Evolutionary conservation across 495 filamentous ascomycete genomes (phyloP).

Genomic region (Neurospora sp.): DNA sequence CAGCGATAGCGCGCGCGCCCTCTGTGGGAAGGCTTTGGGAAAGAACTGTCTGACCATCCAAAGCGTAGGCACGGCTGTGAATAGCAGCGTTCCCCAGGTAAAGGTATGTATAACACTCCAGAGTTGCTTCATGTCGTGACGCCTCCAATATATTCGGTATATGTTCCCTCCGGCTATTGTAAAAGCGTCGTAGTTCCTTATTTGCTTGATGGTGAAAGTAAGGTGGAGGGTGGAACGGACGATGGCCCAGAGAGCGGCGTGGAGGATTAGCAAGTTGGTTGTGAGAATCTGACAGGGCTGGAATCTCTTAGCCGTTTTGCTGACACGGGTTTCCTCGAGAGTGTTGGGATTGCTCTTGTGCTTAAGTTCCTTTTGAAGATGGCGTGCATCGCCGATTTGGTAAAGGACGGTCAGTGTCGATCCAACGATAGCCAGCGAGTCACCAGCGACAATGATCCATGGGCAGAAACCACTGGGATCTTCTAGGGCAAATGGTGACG

Average conservation of each 20-base stretch:
- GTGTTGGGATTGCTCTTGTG: background rate
- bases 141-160: too few species aligned
- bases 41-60: background rate
- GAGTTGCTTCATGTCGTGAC: accelerated
- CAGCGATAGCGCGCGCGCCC: background rate
- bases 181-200: too few species aligned
- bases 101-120: background rate
- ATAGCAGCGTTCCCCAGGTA: background rate
- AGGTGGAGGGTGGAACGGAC: background rate
- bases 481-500: background rate
- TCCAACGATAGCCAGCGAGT: background rate
- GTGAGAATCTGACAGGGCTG: background rate
- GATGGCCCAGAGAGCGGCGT: background rate
- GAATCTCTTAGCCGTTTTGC: background rate
- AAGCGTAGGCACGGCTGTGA: background rate
- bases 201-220: background rate
- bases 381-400: background rate
- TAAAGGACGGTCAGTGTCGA: background rate
- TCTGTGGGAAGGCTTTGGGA: background rate
- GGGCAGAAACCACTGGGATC: background rate
- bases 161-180: too few species aligned
- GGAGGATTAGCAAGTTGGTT: background rate
- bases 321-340: background rate
- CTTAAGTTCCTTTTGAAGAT: background rate
- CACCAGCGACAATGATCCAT: background rate